Evolutionary conservation across 306 rosid genomes (phyloP), one percentile per base, ranked within the genome.

Genomic region (Astragalus glycyphyllos): DNA sequence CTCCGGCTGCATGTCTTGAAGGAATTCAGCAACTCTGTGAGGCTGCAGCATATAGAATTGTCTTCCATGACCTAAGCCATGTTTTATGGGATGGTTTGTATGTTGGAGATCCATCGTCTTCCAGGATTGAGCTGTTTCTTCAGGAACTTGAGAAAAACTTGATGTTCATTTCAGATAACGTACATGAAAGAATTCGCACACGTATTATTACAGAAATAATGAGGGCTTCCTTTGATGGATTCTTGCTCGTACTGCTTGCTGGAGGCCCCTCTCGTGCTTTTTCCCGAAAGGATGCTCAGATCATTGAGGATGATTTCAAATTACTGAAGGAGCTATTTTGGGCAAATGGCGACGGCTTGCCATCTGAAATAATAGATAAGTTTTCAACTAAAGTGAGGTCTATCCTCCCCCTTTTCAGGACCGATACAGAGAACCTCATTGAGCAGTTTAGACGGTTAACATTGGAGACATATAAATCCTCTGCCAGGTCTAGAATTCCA

Each of bases 181-280:
- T 94, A 63, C 89, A 94, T 41, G 99, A 91, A 80, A 87, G 87
- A 74, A 84, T 94, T 46, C 97, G 96, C 20, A 91, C 95, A 4
- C 85, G 95, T 44, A 86, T 87, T 67, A 68, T 94, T 63, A 79
- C 92, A 14, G 97, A 94, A 77, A 82, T 91, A 79, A 91, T 94
- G 99, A 94, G 87, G 82, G 99, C 99, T 74, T 89, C 99, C 58
- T 89, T 94, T 69, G 99, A 94, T 57, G 99, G 99, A 7, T 87
- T 94, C 77, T 86, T 94, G 83, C 80, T 94, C 73, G 97, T 91
- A 74, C 80, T 94, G 85, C 97, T 94, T 76, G 99, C 96, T 63
- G 99, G 99, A 73, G 97, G 99, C 11, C 99, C 99, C 16, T 83
- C 90, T 4, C 99, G 99, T 20, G 76, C 84, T 47, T 94, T 94